These are phyloP conservation scores for Noccaea bulbosa DNA, from an alignment of 345 rosid genomes.

Conservation along the genomic window DNA sequence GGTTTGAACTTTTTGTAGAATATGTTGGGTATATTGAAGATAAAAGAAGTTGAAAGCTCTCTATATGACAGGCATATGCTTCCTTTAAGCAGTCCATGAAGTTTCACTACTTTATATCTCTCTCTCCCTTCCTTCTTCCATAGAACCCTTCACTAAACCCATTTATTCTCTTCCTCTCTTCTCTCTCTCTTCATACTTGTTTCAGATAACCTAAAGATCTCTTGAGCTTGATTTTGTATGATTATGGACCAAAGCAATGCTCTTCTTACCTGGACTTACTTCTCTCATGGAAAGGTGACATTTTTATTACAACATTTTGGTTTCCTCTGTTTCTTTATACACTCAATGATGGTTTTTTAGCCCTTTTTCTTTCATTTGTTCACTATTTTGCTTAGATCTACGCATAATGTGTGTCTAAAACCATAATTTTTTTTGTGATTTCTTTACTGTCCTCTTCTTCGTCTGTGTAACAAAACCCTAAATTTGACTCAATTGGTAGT, in stretches of 20 bases:
- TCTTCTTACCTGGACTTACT: constrained; percentile 64
- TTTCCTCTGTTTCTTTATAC: constrained; percentile 13
- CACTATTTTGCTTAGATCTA: constrained; percentile 29
- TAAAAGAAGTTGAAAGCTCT: constrained; percentile 39
- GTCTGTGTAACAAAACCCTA: constrained; percentile 8
- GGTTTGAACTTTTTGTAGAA: constrained; percentile 32
- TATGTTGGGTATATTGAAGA: constrained; percentile 31
- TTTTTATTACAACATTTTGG: constrained; percentile 3
- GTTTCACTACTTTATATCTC: constrained; percentile 31
- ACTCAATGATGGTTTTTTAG: not conserved
- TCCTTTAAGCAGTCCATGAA: constrained; percentile 37
- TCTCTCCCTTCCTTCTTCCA: not conserved
- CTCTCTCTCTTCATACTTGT: not conserved
- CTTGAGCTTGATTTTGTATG: not conserved
- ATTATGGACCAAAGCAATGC: constrained; percentile 71
- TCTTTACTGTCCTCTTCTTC: constrained; percentile 15
- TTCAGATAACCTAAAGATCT: constrained; percentile 1
- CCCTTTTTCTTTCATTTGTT: not conserved
- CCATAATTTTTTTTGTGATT: not conserved
- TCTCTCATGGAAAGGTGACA: constrained; percentile 77
- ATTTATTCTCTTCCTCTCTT: constrained; percentile 27
- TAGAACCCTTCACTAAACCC: constrained; percentile 28
- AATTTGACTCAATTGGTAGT: not conserved
- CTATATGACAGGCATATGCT: constrained; percentile 16
- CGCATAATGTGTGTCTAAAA: constrained; percentile 29